Percentiles rank a stretch among this genome's conserved stretches.
Conservation (phyloP, 495 filamentous ascomycete genomes). For the Xylaria sp. region DNA sequence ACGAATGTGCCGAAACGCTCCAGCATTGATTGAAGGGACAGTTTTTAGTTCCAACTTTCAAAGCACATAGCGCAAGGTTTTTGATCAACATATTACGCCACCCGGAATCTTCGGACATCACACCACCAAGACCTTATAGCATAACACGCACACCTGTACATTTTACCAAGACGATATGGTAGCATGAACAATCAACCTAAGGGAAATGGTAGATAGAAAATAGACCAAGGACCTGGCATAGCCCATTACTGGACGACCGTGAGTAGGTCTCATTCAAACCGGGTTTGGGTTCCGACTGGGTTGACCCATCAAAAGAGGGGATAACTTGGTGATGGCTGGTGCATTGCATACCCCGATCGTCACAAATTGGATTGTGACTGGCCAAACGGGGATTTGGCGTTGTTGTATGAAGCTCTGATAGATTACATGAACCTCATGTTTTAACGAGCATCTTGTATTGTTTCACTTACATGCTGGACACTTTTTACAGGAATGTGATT, state of each 20-base stretch:
- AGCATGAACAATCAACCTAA: background rate
- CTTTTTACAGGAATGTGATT: background rate
- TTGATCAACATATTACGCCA: background rate
- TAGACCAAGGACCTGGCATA: slow-evolving; percentile 6
- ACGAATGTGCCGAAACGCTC: background rate
- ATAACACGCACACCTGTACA: background rate
- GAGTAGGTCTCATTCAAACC: background rate
- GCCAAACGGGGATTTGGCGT: slow-evolving; percentile 11
- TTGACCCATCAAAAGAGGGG: slow-evolving; percentile 11
- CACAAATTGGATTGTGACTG: slow-evolving; percentile 7
- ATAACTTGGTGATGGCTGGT: slow-evolving; percentile 8
- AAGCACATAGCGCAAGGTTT: background rate
- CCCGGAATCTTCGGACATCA: background rate
- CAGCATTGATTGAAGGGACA: background rate
- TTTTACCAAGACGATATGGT: background rate
- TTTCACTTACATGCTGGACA: background rate
- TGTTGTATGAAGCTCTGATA: slow-evolving; percentile 23
- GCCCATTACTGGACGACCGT: background rate
- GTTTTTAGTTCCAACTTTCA: background rate
- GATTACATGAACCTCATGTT: slow-evolving; percentile 16
- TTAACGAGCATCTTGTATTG: background rate
- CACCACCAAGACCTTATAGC: background rate
- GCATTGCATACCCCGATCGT: slow-evolving; percentile 18
- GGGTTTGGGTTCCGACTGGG: background rate
- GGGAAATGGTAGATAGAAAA: slow-evolving; percentile 2